Percentiles rank a stretch among this genome's conserved stretches.
These are phyloP conservation scores for Trichoderma arundinaceum DNA, from an alignment of 2,329 filamentous ascomycete species.

Conservation along the genomic window DNA sequence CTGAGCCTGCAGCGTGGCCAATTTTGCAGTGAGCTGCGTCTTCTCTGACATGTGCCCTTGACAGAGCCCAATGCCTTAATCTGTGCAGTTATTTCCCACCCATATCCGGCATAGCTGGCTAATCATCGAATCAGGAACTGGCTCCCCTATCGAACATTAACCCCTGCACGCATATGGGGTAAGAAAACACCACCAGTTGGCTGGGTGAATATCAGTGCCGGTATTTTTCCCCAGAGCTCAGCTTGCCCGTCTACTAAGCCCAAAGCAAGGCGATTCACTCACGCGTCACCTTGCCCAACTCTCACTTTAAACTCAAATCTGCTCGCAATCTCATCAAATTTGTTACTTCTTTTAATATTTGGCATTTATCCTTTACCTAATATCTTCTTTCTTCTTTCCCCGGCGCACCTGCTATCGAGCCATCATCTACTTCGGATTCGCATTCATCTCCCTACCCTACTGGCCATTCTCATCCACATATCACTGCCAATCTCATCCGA, in stretches of 20 bases:
- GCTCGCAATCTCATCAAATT: neutral
- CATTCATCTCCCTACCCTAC: neutral
- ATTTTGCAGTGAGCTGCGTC: neutral
- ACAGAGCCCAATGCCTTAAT: neutral
- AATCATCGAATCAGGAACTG: slow-evolving; percentile 3
- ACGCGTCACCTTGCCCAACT: neutral
- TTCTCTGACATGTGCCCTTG: no score
- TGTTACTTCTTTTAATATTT: neutral
- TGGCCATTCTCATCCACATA: neutral
- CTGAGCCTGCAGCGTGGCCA: neutral
- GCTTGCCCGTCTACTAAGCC: neutral
- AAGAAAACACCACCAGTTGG: slow-evolving; percentile 14
- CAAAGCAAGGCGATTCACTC: slow-evolving; percentile 20
- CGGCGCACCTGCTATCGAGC: neutral
- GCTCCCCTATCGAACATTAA: slow-evolving; percentile 25
- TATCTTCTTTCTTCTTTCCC: neutral
- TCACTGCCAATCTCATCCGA: neutral
- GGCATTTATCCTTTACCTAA: neutral
- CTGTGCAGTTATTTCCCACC: neutral
- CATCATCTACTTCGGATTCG: neutral
- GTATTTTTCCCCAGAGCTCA: slow-evolving; percentile 1
- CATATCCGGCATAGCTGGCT: slow-evolving; percentile 22
- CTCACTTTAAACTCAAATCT: slow-evolving; percentile 4
- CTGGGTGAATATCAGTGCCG: slow-evolving; percentile 15
- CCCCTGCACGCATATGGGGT: slow-evolving; percentile 3